These are phyloP conservation scores for Melampsora abietis-canadensis DNA, from an alignment of 1,284 basidiomycete species.

Conservation along the genomic window DNA sequence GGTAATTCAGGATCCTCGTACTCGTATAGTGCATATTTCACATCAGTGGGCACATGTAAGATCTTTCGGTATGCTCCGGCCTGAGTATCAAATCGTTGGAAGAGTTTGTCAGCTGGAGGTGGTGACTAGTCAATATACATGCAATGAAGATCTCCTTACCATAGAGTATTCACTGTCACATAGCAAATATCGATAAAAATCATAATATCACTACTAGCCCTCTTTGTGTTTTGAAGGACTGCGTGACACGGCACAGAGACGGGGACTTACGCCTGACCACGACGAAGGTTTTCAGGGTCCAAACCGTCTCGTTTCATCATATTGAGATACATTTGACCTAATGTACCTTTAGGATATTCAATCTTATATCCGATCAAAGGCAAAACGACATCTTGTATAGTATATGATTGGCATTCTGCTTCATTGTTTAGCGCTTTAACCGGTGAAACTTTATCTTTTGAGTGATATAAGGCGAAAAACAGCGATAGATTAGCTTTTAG, in stretches of 20 bases:
- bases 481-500: too few relatives aligned
- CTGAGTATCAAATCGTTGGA: conserved; percentile 55
- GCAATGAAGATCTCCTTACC: conserved; percentile 13
- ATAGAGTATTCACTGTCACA: conserved; percentile 40
- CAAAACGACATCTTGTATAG: conserved; percentile 91
- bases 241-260: not conserved
- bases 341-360: conserved; percentile 72
- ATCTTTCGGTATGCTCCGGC: conserved; percentile 90
- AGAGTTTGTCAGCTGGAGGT: not conserved
- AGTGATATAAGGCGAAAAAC: not conserved
- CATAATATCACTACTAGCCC: not conserved
- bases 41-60: conserved; percentile 73
- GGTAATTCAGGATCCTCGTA: conserved; percentile 92
- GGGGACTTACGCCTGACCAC: conserved; percentile 65
- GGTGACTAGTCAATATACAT: not conserved
- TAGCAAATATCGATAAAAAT: not conserved
- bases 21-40: conserved; percentile 73
- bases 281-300: conserved; percentile 77
- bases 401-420: conserved; percentile 72
- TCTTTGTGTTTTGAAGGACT: too few relatives aligned
- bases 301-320: conserved; percentile 79
- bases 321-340: conserved; percentile 68
- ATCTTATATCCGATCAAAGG: conserved; percentile 91
- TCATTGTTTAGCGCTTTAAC: conserved; percentile 55
- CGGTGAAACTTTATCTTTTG: not conserved